Evolutionary conservation across 106 monocot genomes (phyloP), one percentile per base, ranked within the genome.

Genomic region (Dendrobium huoshanense): DNA sequence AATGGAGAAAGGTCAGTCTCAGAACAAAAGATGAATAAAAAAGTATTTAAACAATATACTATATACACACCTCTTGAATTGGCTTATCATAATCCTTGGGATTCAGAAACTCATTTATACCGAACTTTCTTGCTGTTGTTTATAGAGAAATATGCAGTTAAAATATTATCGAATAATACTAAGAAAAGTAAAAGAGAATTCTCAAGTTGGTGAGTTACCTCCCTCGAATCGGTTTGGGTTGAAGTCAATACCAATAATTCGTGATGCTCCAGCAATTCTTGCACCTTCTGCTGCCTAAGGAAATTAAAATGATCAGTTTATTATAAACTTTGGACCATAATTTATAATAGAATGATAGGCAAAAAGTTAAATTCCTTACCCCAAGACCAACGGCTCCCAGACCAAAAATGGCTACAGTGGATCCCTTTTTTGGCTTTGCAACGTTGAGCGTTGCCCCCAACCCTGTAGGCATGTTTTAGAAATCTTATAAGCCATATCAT

Each of bases 401-500:
- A 24, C 95, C 95, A 88, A 95, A 95, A 79, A 95, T 51, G 75
- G 92, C 95, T 59, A 95, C 95, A 79, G 78, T 95, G 20, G 95
- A 92, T 41, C 92, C 95, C 49, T 85, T 68, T 76, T 95, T 92
- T 77, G 92, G 92, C 84, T 95, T 95, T 80, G 95, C 95, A 33
- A 92, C 85, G 84, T 95, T 95, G 92, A 92, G 92, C 47, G 92
- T 92, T 84, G 95, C 92, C 82, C 95, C 95, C 80, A 95, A 90
- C 41, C 95, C 95, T 90, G 75, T 54, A 79, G 7, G 5, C 1
- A 10, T 29, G 40, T 51, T 11, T 51, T 13, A 37, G 37, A 37
- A 51, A 51, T 51, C 15, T 11, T 51, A 51, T 51, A 51, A 51
- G 51, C 51, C 15, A 51, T 51, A 51, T 18, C 72, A 72, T 72